Percentiles rank a stretch among this genome's conserved stretches.
Evolutionary conservation across 2,329 filamentous ascomycete species (phyloP).

Genomic region (Bertia moriformis): DNA sequence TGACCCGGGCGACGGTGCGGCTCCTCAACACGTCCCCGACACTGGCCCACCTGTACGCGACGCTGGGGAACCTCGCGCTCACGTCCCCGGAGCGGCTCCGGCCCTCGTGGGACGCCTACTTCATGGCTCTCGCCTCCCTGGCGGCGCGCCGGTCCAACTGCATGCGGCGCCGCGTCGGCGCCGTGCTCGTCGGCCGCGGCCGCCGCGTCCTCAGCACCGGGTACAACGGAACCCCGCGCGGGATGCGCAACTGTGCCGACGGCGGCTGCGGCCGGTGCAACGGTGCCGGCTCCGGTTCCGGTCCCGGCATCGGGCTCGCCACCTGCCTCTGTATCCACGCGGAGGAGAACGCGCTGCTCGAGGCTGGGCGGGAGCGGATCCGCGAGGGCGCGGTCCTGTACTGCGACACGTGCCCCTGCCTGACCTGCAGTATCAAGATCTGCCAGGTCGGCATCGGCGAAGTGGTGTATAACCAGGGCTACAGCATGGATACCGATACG

Average conservation of each 20-base stretch:
- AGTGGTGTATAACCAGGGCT: slow-evolving; percentile 85
- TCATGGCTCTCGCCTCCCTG: slow-evolving; percentile 89
- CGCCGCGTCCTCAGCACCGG: slow-evolving; percentile 84
- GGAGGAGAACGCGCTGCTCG: slow-evolving; percentile 89
- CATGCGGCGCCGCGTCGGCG: slow-evolving; percentile 94
- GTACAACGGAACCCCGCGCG: slow-evolving; percentile 92
- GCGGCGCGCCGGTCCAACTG: slow-evolving; percentile 86
- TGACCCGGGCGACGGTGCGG: slow-evolving; percentile 68
- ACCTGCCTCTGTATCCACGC: slow-evolving; percentile 96
- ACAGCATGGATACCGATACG: slow-evolving; percentile 82
- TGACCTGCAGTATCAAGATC: slow-evolving; percentile 98
- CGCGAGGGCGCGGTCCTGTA: slow-evolving; percentile 72
- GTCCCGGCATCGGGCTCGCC: slow-evolving; percentile 53
- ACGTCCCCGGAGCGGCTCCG: slow-evolving; percentile 66
- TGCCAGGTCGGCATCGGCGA: slow-evolving; percentile 90
- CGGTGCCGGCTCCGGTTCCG: slow-evolving; percentile 40
- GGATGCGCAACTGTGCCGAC: slow-evolving; percentile 78
- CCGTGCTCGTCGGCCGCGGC: slow-evolving; percentile 70
- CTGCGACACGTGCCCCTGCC: slow-evolving; percentile 89
- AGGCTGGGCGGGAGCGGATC: slow-evolving; percentile 84
- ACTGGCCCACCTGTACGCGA: slow-evolving; percentile 55
- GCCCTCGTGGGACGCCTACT: slow-evolving; percentile 91
- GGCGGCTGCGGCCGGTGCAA: slow-evolving; percentile 87
- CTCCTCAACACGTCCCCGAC: slow-evolving; percentile 73
- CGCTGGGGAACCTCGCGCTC: slow-evolving; percentile 62